Evolutionary conservation across 2,329 filamentous ascomycete genomes (phyloP), one percentile per base, ranked within the genome.

Genomic region (Pseudocercospora fijiensis): DNA sequence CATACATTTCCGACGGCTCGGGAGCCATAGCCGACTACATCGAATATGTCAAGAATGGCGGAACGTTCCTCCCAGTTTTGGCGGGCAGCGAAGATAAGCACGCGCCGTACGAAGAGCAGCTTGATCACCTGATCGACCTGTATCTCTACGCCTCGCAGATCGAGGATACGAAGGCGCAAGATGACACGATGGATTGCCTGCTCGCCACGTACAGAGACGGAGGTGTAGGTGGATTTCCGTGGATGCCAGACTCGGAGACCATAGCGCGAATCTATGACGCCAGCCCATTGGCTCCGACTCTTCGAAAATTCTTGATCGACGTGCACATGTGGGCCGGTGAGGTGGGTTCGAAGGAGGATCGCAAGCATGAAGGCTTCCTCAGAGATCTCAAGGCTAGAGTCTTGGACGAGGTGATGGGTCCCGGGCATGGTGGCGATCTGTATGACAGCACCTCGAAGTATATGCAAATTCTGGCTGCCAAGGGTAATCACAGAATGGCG

Each of bases 171-270:
- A 57, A 22, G n/a, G 55, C 30, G 13, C 55, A 57, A 57, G 55
- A 57, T 11, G 55, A 57, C 26, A 45, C 55, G 6, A 57, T 57
- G 28, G 55, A 57, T 13, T 41, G 30, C n/a, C 20, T 57, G 4
- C 55, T 57, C 33, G 55, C 55, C 20, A 57, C 37, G 1, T 57
- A 57, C 30, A 41, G n/a, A 7, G 28, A 57, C 28, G 28, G 30
- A 2, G 30, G 37, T 49, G 13, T 18, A 2, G 55, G 30, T 26
- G 55, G 30, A 4, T 10, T 7, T 1, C n/a, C 20, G 8, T 57
- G 55, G 55, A 16, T 43, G 10, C 55, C 55, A 41, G 55, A 41
- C 30, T 13, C 16, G n/a, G 55, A 57, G 4, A 41, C n/a, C 16
- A 57, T 57, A 20, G 20, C 30, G 7, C 30, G 30, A 41, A 27